Evolutionary conservation across 2,329 filamentous ascomycete genomes (phyloP).

Genomic region (Hypoxylon sp.): DNA sequence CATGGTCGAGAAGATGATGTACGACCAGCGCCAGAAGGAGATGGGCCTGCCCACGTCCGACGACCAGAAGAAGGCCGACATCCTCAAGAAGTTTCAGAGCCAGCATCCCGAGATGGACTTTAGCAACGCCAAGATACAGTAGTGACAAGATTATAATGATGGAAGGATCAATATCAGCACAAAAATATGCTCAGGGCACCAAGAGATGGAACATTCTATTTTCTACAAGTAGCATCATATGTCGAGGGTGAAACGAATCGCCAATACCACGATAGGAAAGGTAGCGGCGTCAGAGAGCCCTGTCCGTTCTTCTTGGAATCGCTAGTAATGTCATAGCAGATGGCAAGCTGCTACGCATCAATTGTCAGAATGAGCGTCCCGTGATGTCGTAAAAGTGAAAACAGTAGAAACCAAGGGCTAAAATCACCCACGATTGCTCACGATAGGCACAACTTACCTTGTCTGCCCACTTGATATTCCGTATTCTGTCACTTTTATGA

Average conservation of each 20-base stretch:
- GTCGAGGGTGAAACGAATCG: conserved; percentile 72
- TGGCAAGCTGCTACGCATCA: conserved; percentile 60
- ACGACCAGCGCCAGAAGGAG: conserved; percentile 96
- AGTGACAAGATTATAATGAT: conserved; percentile 24
- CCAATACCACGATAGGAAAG: conserved; percentile 54
- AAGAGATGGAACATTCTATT: not conserved
- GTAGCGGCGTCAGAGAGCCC: conserved; percentile 69
- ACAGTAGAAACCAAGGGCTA: conserved; percentile 19
- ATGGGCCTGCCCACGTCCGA: conserved; percentile 86
- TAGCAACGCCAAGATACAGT: conserved; percentile 72
- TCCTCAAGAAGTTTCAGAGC: conserved; percentile 90
- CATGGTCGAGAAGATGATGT: conserved; percentile 99
- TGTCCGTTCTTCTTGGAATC: conserved; percentile 63
- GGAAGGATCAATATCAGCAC: conserved; percentile 1
- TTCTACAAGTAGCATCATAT: conserved; percentile 46
- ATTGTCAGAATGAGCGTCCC: conserved; percentile 59
- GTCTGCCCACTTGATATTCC: no score
- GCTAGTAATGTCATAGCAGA: conserved; percentile 63
- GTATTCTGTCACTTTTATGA: not conserved
- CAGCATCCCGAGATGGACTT: conserved; percentile 80
- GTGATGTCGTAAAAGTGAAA: conserved; percentile 20
- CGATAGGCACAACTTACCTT: conserved; percentile 12
- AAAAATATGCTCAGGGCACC: not conserved
- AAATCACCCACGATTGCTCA: conserved; percentile 36
- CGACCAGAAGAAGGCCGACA: conserved; percentile 93